Base-by-base conservation (phyloP, 805 yeast species). In the Candida ponderosae region DNA sequence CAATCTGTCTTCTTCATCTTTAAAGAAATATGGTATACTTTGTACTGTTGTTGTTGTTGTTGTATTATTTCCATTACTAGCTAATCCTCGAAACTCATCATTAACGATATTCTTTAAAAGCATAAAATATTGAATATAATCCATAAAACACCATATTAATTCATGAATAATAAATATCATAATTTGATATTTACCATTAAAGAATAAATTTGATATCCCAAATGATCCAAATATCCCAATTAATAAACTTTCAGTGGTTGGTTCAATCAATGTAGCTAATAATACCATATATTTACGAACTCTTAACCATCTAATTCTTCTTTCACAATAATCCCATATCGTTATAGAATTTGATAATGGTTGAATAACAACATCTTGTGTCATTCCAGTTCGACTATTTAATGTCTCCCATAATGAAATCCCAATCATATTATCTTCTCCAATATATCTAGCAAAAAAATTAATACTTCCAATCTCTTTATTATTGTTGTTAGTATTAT, bases 371-470 rank as follows among this genome's bases (percentile, higher is more conserved):
- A 76, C 71, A 53, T 87, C 95, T 2, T 82, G 76, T 1, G 90
- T 79, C 68, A 86, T 66, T 0, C 81, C 88, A 0, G 95, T 84
- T 45, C 88, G 64, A 2, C 84, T 81, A 18, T 83, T 79, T 26
- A 68, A 66, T 18, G 40, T 47, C 35, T 76, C 76, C 95, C 95
- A 87, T 15, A 87, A 54, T 1, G 87, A 84, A 34, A 84, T 86
- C 5, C 85, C 95, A 43, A 87, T 87, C 94, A 86, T 83, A 56
- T 87, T 87, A 56, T 87, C 96, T 54, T 87, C 96, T 6, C 95
- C 95, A 51, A 87, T 87, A 54, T 80, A 88, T 39, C 77, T 65
- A 7, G 95, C 77, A 56, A 88, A 87, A 40, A 76, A 74, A 36
- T 77, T 68, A 31, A 88, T 65, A 0, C 90, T 83, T 15, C 67